phyloP scores from a whole-genome alignment of 2,329 filamentous ascomycete genomes.

The Acrocalymma vagum region DNA sequence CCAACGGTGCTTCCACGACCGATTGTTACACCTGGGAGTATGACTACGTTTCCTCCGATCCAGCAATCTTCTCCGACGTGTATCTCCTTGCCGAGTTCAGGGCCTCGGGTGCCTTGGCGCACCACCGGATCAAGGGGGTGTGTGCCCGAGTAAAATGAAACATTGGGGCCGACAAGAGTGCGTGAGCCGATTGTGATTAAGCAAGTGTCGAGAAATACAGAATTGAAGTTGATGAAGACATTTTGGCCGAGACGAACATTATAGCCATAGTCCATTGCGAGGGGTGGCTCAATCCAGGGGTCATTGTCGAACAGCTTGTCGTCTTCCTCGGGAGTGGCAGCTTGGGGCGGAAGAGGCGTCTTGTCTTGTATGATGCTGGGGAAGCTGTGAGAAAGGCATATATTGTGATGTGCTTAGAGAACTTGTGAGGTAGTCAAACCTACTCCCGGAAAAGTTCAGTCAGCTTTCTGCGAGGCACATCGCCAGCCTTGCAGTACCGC shows the following conservation, averaged over 20 bases:
- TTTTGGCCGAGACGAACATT: conserved; percentile 75
- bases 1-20: conserved; percentile 78
- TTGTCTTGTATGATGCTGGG: conserved; percentile 69
- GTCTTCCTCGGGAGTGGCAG: conserved; percentile 68
- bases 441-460: conserved; percentile 78
- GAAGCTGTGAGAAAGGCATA: conserved; percentile 15
- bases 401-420: conserved; percentile 1
- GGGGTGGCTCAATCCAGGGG: conserved; percentile 74
- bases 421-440: conserved; percentile 45
- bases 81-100: conserved; percentile 78
- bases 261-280: conserved; percentile 79
- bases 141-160: conserved; percentile 75
- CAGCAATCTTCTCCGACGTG: conserved; percentile 74
- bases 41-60: conserved; percentile 60
- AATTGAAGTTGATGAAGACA: conserved; percentile 80
- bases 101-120: conserved; percentile 77
- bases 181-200: conserved; percentile 77
- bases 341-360: conserved; percentile 68
- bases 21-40: conserved; percentile 81
- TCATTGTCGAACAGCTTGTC: conserved; percentile 69
- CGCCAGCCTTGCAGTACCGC: conserved; percentile 70
- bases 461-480: conserved; percentile 67
- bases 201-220: conserved; percentile 80
- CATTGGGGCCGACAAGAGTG: conserved; percentile 81
- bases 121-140: conserved; percentile 80